Base-by-base conservation (phyloP, 2,329 filamentous ascomycete species). In the Colletotrichum eleusines region DNA sequence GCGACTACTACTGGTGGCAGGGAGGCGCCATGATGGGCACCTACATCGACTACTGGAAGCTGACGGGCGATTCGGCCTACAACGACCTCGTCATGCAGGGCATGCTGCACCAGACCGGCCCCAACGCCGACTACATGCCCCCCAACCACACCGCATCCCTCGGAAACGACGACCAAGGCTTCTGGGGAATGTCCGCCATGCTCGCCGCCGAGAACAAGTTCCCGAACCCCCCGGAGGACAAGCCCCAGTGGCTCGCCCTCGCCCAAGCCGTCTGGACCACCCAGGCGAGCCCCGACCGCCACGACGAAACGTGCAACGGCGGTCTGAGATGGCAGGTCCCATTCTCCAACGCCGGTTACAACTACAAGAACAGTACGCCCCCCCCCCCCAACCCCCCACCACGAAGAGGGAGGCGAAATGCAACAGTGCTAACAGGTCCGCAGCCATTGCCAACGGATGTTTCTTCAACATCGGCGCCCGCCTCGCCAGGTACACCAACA, bases 281-380 rank as follows among this genome's bases (percentile, higher is more conserved):
- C 1, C 84, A 87, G 69, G 89, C 87, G 0, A 75, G 80, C 55
- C 81, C 85, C 16, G 86, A 91, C 53, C 92, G 93, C 82, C 91
- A 94, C 76, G 87, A 85, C 7, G 78, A 84, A 0, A 84, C 84
- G 2, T 95, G 93, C 75, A 84, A 85, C 28, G 92, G 92, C 73
- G 93, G 92, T 12, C 77, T 95, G 74, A 85, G 92, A 75, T 94
- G 92, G 92, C 93, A 96, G 82, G 92, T 95, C 71, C 93, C 90
- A 67, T 83, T 88, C 1, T 90, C 91, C 74, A 94, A 95, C 77
- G 86, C 84, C 38, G 93, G 93, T 31, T 96, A 93, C 79, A 87
- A 90, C 76, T 94, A 95, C 84, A 96, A 91, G 79, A 91, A 91
- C 76, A 86, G 84, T 85, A 78, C 40, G 60, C 1, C 12, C 5